phyloP scores from a whole-genome alignment of 2,329 filamentous ascomycete genomes.

The Thermothelomyces thermophilus region DNA sequence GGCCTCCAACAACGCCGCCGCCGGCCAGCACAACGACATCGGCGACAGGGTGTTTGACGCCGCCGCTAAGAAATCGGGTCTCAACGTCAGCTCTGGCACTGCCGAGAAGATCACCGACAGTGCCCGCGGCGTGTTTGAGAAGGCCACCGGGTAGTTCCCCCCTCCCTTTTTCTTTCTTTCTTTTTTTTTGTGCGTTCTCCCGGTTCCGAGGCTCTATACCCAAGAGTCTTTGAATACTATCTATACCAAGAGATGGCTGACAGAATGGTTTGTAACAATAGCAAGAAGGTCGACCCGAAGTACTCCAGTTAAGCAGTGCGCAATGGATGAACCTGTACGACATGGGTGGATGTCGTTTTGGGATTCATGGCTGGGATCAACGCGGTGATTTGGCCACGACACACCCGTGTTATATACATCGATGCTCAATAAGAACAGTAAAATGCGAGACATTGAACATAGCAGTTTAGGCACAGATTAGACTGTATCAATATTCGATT shows the following conservation, averaged over 20 bases:
- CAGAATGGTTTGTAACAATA: not conserved
- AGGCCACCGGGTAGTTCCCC: not conserved
- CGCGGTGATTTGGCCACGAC: no score
- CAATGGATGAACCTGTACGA: not conserved
- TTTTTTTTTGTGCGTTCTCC: no score
- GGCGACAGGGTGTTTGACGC: not conserved
- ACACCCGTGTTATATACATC: no score
- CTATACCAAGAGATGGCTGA: not conserved
- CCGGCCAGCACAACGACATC: not conserved
- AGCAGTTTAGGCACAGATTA: no score
- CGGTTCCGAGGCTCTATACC: no score
- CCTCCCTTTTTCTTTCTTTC: no score
- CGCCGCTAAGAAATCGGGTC: not conserved
- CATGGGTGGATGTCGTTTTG: no score
- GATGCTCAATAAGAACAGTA: no score
- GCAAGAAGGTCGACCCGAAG: not conserved
- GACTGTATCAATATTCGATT: no score
- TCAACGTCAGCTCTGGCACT: not conserved
- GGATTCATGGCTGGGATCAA: no score
- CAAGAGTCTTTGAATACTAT: no score
- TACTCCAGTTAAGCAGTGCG: not conserved
- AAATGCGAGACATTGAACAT: no score
- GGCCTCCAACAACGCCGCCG: not conserved
- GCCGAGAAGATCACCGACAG: not conserved
- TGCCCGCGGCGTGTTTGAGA: not conserved